Percentiles rank a stretch among this genome's conserved stretches.
phyloP scores from a whole-genome alignment of 805 yeast genomes.

The Ogataea kodamae region DNA sequence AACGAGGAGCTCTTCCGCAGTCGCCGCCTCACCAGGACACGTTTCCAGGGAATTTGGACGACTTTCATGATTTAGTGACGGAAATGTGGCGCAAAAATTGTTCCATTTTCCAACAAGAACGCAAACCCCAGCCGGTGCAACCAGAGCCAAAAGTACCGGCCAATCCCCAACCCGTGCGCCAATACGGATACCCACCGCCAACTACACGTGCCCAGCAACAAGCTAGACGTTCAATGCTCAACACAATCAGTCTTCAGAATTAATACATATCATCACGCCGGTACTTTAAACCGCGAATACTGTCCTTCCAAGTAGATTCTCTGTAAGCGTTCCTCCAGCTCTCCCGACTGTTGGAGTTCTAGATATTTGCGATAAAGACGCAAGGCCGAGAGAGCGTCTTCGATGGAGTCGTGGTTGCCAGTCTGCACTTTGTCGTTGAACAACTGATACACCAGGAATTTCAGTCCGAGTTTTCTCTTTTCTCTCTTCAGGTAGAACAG shows the following conservation, averaged over 20 bases:
- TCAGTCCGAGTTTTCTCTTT: conserved; percentile 76
- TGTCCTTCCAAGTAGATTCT: conserved; percentile 72
- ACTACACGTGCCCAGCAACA: conserved; percentile 32
- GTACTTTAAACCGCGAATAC: conserved; percentile 49
- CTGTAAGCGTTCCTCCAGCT: conserved; percentile 58
- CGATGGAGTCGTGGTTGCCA: conserved; percentile 95
- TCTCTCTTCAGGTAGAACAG: conserved; percentile 70
- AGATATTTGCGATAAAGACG: conserved; percentile 68
- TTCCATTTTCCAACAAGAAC: conserved; percentile 12
- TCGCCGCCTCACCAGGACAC: conserved; percentile 1
- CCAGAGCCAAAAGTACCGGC: conserved; percentile 11
- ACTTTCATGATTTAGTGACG: conserved; percentile 12
- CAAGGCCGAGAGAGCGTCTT: conserved; percentile 89
- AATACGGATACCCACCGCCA: conserved; percentile 20
- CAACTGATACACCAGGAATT: conserved; percentile 80
- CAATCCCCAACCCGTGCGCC: conserved; percentile 10
- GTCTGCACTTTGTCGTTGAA: conserved; percentile 76
- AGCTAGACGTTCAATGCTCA: conserved; percentile 17
- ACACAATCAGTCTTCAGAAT: conserved; percentile 23
- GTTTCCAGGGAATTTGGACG: conserved; percentile 13
- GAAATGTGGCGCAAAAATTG: conserved; percentile 21
- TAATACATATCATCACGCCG: conserved; percentile 23
- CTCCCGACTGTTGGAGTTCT: conserved; percentile 55
- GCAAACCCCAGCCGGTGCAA: conserved; percentile 1
- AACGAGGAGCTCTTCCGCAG: conserved; percentile 6